Percentiles rank a stretch among this genome's conserved stretches.
phyloP scores from a whole-genome alignment of 2,329 filamentous ascomycete species.

The Pseudocercospora fijiensis region DNA sequence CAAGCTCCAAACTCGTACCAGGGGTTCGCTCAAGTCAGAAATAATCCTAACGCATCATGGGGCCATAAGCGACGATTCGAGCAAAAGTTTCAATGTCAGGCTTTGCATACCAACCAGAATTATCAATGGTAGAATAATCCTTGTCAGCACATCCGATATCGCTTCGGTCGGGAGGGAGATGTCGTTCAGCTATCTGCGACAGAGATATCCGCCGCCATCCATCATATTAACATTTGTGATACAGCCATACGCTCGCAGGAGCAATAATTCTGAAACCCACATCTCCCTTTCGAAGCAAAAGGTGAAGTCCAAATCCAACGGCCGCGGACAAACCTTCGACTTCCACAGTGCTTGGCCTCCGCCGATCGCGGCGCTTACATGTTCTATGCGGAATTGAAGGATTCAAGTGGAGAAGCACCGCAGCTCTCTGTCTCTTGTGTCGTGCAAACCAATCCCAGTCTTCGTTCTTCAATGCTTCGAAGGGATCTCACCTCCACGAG shows the following conservation, averaged over 20 bases:
- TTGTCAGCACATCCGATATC: constrained; percentile 6
- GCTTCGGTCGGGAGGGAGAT: not conserved
- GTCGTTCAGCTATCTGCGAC: not conserved
- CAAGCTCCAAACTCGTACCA: not conserved
- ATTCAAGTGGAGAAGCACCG: not conserved
- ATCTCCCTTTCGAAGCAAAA: not conserved
- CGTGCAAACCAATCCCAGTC: not conserved
- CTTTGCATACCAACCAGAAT: not conserved
- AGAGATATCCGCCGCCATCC: not conserved
- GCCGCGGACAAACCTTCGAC: not conserved
- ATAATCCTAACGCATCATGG: not conserved
- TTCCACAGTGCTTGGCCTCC: constrained; percentile 1
- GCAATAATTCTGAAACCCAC: not conserved
- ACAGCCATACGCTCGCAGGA: too few relatives aligned
- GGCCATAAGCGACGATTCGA: not conserved
- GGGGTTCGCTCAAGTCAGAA: not conserved
- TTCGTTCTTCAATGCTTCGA: constrained; percentile 4
- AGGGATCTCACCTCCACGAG: not conserved
- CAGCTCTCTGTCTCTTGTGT: not conserved
- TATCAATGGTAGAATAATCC: not conserved
- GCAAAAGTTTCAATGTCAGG: not conserved
- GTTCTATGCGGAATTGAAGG: constrained; percentile 5
- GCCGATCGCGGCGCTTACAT: constrained; percentile 6
- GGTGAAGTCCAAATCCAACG: not conserved
- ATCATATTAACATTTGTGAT: too few relatives aligned